Percentiles rank a stretch among this genome's conserved stretches.
Conservation (phyloP, 495 filamentous ascomycete species). For the Aspergillus nanangensis region DNA sequence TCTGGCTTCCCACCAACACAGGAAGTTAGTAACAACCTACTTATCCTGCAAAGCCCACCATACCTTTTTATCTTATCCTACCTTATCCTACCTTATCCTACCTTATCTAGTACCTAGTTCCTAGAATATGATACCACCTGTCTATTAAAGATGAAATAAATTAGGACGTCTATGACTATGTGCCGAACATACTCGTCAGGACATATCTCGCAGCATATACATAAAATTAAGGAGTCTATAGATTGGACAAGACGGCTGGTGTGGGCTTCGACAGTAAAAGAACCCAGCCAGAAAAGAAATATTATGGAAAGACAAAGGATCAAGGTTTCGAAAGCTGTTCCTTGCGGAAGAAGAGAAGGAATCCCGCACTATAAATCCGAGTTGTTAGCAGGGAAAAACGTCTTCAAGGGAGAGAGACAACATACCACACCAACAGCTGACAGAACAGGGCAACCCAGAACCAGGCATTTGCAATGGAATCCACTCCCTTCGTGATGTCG, state of each 20-base stretch:
- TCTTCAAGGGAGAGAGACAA: background rate
- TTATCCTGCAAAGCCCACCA: no score
- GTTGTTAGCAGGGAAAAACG: conserved; percentile 1
- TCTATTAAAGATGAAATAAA: no score
- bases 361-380: conserved; percentile 44
- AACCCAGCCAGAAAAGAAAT: background rate
- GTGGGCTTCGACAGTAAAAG: background rate
- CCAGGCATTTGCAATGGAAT: conserved; percentile 50
- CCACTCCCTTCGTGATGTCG: conserved; percentile 34
- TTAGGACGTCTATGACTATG: no score
- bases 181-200: no score
- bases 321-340: conserved; percentile 67
- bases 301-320: background rate
- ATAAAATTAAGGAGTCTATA: background rate
- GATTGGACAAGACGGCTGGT: background rate
- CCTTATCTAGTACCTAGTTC: no score
- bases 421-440: conserved; percentile 57
- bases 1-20: no score
- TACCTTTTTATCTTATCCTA: no score
- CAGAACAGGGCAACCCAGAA: conserved; percentile 63
- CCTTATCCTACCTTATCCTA: no score
- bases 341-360: conserved; percentile 64
- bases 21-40: no score
- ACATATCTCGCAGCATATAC: no score
- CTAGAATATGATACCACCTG: no score